Percentiles rank a stretch among this genome's conserved stretches.
phyloP scores from a whole-genome alignment of 1,139 yeast species.

The Pichia sp. region DNA sequence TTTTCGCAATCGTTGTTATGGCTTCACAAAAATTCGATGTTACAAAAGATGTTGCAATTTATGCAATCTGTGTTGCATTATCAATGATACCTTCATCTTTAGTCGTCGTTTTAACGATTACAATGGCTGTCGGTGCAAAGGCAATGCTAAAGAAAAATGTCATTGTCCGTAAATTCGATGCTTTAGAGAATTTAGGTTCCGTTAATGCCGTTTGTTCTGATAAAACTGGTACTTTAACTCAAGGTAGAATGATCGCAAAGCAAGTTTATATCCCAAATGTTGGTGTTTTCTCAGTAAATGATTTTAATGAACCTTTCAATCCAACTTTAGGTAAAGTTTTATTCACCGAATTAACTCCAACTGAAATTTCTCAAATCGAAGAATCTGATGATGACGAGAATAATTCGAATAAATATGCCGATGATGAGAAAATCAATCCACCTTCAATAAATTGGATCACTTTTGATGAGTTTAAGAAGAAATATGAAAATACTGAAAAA shows the following conservation, averaged over 20 bases:
- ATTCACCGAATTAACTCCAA: constrained; percentile 37
- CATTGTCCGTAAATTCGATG: constrained; percentile 69
- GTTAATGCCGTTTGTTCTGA: constrained; percentile 78
- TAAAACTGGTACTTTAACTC: constrained; percentile 76
- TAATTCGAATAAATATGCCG: too few species aligned
- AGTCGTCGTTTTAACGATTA: constrained; percentile 75
- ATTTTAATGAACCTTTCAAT: constrained; percentile 63
- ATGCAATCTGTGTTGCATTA: constrained; percentile 75
- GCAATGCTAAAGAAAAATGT: constrained; percentile 68
- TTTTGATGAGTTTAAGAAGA: constrained; percentile 18
- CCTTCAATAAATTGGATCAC: constrained; percentile 17
- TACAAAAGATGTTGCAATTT: constrained; percentile 65
- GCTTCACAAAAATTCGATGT: constrained; percentile 66
- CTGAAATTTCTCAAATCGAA: constrained; percentile 24
- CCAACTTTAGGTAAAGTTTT: constrained; percentile 59
- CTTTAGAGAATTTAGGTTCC: constrained; percentile 74
- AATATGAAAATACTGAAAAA: constrained; percentile 17
- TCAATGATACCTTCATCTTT: constrained; percentile 82
- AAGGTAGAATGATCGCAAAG: constrained; percentile 70
- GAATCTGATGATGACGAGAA: too few species aligned
- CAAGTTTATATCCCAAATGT: constrained; percentile 71
- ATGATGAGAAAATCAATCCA: neutral
- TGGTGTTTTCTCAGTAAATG: constrained; percentile 57
- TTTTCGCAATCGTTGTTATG: constrained; percentile 75
- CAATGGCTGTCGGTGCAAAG: constrained; percentile 82